A percentile compares a stretch with the other conserved stretches of the same genome.
Conservation (phyloP, 495 filamentous ascomycete species). For the Xylaria flabelliformis region DNA sequence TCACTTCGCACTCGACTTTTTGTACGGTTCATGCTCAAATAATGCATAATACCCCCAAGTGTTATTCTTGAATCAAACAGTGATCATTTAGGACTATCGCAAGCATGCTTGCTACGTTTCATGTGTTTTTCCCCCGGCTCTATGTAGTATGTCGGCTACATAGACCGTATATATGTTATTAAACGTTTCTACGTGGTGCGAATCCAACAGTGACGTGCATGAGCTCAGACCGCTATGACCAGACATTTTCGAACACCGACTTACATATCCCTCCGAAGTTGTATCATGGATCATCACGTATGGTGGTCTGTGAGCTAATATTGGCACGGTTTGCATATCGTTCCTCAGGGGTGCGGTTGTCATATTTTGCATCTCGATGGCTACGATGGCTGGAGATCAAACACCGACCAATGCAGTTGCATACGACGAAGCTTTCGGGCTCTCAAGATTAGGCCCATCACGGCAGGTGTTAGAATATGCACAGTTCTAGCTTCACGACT, state of each 20-base stretch:
- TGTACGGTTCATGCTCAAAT: background rate
- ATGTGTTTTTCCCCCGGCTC: background rate
- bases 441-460: background rate
- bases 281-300: constrained; percentile 3
- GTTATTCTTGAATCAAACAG: background rate
- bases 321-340: constrained; percentile 9
- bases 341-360: constrained; percentile 15
- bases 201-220: background rate
- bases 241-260: background rate
- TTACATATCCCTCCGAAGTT: background rate
- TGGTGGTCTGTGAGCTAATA: constrained; percentile 14
- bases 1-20: background rate
- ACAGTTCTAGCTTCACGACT: constrained; percentile 9
- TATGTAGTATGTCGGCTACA: background rate
- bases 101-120: background rate
- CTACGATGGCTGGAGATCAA: background rate
- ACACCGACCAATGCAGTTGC: constrained; percentile 13
- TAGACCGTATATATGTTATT: background rate
- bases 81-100: background rate
- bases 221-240: background rate
- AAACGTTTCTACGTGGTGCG: background rate
- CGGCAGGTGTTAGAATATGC: background rate
- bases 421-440: background rate
- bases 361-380: constrained; percentile 17
- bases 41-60: background rate